Conservation (phyloP, 2,329 filamentous ascomycete species). For the Apiospora pterosperma region DNA sequence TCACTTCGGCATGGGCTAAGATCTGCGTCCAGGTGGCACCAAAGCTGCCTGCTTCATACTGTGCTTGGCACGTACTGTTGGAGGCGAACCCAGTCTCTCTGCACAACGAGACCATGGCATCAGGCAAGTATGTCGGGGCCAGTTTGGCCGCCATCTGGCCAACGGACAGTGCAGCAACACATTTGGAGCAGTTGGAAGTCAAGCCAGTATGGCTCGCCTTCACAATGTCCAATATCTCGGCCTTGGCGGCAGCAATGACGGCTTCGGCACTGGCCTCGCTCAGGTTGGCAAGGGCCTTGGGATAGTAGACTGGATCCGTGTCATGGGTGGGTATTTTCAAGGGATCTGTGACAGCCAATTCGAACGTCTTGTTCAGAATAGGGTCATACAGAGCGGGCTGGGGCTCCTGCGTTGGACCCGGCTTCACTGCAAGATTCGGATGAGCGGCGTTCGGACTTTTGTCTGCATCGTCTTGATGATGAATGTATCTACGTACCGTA, state of each 20-base stretch:
- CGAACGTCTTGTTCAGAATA: constrained; percentile 50
- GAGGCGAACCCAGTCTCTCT: constrained; percentile 42
- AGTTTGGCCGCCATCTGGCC: constrained; percentile 47
- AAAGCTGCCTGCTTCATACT: constrained; percentile 43
- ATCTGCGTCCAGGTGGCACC: constrained; percentile 58
- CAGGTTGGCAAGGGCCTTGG: constrained; percentile 42
- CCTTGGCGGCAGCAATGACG: constrained; percentile 38
- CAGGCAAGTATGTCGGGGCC: constrained; percentile 45
- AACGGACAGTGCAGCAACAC: constrained; percentile 45
- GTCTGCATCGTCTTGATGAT: background rate
- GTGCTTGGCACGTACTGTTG: constrained; percentile 42
- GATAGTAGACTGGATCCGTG: constrained; percentile 48
- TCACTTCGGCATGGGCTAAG: constrained; percentile 48
- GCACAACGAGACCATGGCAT: constrained; percentile 49
- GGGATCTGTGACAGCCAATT: constrained; percentile 51
- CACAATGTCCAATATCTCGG: constrained; percentile 44
- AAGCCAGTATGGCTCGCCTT: constrained; percentile 28
- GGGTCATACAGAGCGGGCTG: constrained; percentile 46
- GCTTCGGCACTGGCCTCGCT: constrained; percentile 33
- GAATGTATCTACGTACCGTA: constrained; percentile 29
- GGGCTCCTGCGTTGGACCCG: constrained; percentile 28
- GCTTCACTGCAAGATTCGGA: constrained; percentile 16
- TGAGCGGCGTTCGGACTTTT: background rate
- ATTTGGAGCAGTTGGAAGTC: constrained; percentile 47
- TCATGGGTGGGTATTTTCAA: constrained; percentile 45